Conservation (phyloP, 352 stramenopile species). For the Globisporangium barbulae region DNA sequence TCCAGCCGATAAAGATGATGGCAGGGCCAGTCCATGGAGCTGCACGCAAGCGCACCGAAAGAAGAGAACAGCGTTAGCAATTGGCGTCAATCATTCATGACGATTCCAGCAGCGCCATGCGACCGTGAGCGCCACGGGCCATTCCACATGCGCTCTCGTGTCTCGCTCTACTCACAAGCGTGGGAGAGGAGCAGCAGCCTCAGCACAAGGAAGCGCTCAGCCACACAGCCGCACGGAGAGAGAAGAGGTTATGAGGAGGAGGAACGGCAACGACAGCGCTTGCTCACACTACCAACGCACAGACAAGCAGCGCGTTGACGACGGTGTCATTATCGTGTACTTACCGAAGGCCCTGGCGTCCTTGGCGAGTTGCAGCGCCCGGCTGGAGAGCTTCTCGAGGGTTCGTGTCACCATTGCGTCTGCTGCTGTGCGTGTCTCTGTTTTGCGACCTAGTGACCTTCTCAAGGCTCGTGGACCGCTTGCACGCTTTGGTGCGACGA, state of each 20-base stretch:
- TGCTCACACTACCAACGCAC: not conserved
- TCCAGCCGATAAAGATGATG: slow-evolving; percentile 50
- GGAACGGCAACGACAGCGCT: not conserved
- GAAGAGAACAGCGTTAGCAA: not conserved
- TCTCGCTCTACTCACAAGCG: not conserved
- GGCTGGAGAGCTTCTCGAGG: slow-evolving; percentile 35
- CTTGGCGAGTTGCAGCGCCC: slow-evolving; percentile 48
- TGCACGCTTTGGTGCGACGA: not conserved
- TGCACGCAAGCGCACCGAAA: slow-evolving; percentile 12
- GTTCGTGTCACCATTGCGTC: slow-evolving; percentile 28
- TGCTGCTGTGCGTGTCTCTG: slow-evolving; percentile 15
- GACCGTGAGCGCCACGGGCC: not conserved
- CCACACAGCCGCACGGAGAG: not conserved
- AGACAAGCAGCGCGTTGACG: not conserved
- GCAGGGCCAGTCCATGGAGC: slow-evolving; percentile 51
- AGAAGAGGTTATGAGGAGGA: not conserved
- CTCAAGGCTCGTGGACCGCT: not conserved
- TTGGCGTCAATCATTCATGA: not conserved
- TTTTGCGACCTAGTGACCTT: not conserved
- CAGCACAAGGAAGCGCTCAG: not conserved
- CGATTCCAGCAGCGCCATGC: not conserved
- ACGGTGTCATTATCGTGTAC: slow-evolving; percentile 14
- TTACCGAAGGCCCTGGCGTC: slow-evolving; percentile 47
- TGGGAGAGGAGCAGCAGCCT: not conserved
- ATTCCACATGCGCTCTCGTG: not conserved